Base-by-base conservation (phyloP, 352 stramenopile species). In the Phytophthora fragariaefolia region DNA sequence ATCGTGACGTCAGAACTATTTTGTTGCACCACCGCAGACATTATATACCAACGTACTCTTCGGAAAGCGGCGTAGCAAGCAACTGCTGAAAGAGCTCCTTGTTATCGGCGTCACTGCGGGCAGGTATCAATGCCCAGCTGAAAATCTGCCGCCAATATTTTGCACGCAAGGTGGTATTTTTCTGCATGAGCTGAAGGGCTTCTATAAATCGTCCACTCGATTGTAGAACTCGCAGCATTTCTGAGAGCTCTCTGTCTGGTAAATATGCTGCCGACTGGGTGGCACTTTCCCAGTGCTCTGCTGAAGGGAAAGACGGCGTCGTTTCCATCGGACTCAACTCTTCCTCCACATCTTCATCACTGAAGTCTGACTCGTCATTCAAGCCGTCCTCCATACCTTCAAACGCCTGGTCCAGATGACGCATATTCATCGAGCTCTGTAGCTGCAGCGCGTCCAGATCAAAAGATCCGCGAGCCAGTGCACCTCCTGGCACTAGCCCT, bases 61-160 rank as follows among this genome's bases (percentile, higher is more conserved):
- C 69, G 4, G 75, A 76, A 15, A 93, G 75, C 8, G 77, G 61
- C 13, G 17, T 63, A 26, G 20, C 72, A 64, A 7, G 38, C 51
- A 69, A 49, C 17, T 71, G 40, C 15, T 61, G 46, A 38, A 76
- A 77, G 1, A 45, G 22, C 22, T 57, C 43, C 15, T 32, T 49
- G 22, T 46, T 58, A 9, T 77, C 58, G 22, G 53, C 43, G 9
- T 46, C 26, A 34, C 26, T 55, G 22, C 12, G 28, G 54, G 68
- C 17, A 68, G 63, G 43, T 34, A 40, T 69, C 4, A 91, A 51
- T 2, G 85, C 86, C 83, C 83, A 95, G 0, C 43, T 53, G 48
- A 95, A 95, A 46, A 91, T 82, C 24, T 80, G 59, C 3, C 72
- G 75, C 87, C 87, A 95, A 52, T 93, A 95, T 36, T 62, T 69